Evolutionary conservation across 345 rosid species (phyloP).

Genomic region (Arabidopsis suecica): DNA sequence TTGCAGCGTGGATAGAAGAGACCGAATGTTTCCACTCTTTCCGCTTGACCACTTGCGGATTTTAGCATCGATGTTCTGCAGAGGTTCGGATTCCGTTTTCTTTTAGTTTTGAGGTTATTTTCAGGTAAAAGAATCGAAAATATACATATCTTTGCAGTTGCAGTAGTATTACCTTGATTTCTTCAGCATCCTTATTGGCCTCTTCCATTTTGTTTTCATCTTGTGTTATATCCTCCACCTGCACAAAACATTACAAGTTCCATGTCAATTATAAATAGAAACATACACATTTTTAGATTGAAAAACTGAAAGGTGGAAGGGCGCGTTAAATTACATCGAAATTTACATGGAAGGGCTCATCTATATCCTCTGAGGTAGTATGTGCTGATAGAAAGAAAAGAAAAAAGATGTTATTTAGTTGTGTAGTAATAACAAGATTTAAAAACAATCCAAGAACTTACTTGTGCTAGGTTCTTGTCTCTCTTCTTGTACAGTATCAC

Average conservation of each 20-base stretch:
- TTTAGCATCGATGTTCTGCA: conserved; percentile 69
- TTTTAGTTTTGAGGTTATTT: background rate
- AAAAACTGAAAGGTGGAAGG: background rate
- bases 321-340: conserved; percentile 27
- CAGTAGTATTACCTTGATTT: conserved; percentile 52
- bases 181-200: conserved; percentile 46
- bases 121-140: background rate
- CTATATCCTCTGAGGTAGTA: conserved; percentile 52
- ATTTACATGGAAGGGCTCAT: conserved; percentile 55
- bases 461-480: conserved; percentile 52
- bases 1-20: conserved; percentile 89
- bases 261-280: background rate
- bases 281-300: background rate
- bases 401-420: conserved; percentile 1
- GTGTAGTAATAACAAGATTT: background rate
- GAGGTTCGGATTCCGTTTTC: conserved; percentile 1
- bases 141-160: conserved; percentile 18
- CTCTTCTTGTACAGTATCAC: conserved; percentile 49
- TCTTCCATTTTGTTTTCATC: conserved; percentile 48
- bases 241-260: conserved; percentile 21
- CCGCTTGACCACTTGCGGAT: conserved; percentile 80
- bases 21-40: conserved; percentile 86
- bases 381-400: conserved; percentile 46
- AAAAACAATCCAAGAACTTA: conserved; percentile 44
- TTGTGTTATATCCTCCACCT: conserved; percentile 67